These are phyloP conservation scores for Paradendryphiella salina DNA, from an alignment of 2,329 filamentous ascomycete genomes.

Conservation along the genomic window DNA sequence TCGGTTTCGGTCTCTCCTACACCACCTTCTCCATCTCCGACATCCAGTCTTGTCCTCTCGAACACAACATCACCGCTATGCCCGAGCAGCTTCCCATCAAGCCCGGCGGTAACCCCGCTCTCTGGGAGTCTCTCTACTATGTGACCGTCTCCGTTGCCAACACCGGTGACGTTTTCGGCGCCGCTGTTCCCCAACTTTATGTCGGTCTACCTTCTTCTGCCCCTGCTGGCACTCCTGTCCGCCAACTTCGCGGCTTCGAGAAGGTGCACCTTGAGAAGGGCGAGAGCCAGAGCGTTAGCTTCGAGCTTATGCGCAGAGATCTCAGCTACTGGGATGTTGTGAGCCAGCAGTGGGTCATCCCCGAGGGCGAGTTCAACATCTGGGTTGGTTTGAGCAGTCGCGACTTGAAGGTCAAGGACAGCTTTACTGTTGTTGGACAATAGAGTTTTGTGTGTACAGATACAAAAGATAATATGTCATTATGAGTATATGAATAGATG, in stretches of 20 bases:
- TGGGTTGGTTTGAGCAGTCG: conserved; percentile 35
- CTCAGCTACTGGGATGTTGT: conserved; percentile 81
- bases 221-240: conserved; percentile 59
- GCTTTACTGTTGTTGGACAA: conserved; percentile 23
- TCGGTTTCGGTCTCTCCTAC: conserved; percentile 76
- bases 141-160: conserved; percentile 70
- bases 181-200: conserved; percentile 62
- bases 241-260: conserved; percentile 55
- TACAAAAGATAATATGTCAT: neutral
- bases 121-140: conserved; percentile 70
- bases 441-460: neutral
- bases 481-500: conserved; percentile 3
- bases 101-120: conserved; percentile 49
- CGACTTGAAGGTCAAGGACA: conserved; percentile 28
- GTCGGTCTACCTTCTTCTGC: conserved; percentile 57
- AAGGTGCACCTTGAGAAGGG: conserved; percentile 60
- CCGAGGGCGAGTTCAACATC: conserved; percentile 46
- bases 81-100: conserved; percentile 52
- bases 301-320: conserved; percentile 74
- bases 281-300: conserved; percentile 65
- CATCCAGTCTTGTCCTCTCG: conserved; percentile 59
- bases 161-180: conserved; percentile 61
- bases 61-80: conserved; percentile 62
- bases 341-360: conserved; percentile 75
- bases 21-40: conserved; percentile 74